Percentiles rank a stretch among this genome's conserved stretches.
phyloP scores from a whole-genome alignment of 495 filamentous ascomycete genomes.

The Parathielavia appendiculata region DNA sequence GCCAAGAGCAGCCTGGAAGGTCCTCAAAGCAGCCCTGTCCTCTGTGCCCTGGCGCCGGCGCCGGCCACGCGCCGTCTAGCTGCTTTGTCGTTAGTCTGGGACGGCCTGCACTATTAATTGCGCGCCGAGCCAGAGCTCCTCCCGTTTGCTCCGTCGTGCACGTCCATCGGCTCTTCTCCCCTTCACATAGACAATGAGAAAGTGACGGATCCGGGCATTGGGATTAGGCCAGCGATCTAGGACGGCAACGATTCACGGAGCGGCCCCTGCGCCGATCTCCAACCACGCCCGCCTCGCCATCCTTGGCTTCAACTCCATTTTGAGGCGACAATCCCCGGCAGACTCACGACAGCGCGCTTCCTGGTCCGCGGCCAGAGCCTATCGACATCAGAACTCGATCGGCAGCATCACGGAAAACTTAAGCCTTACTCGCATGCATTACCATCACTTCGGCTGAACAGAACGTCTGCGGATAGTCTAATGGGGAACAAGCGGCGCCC shows the following conservation, averaged over 20 bases:
- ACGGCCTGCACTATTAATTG: conserved; percentile 4
- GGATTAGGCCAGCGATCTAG: not conserved
- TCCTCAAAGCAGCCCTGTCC: no score
- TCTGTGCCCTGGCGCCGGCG: no score
- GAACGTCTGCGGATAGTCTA: conserved; percentile 1
- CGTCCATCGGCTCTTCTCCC: not conserved
- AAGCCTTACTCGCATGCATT: not conserved
- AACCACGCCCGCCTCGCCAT: not conserved
- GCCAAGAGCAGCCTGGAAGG: no score
- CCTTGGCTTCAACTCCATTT: not conserved
- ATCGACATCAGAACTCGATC: not conserved
- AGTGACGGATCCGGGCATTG: not conserved
- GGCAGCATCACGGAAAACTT: not conserved
- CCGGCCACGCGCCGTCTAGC: not conserved
- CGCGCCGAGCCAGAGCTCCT: conserved; percentile 10
- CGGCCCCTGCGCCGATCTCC: not conserved
- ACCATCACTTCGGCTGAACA: not conserved
- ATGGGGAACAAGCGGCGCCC: conserved; percentile 24
- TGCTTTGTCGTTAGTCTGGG: not conserved
- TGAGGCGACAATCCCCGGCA: not conserved
- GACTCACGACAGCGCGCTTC: conserved; percentile 2
- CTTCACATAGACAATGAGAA: not conserved
- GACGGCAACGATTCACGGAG: not conserved
- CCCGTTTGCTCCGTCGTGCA: not conserved
- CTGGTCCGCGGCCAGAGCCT: conserved; percentile 11